Conservation (phyloP, 768 basidiomycete species). For the Termitomyces sp. region DNA sequence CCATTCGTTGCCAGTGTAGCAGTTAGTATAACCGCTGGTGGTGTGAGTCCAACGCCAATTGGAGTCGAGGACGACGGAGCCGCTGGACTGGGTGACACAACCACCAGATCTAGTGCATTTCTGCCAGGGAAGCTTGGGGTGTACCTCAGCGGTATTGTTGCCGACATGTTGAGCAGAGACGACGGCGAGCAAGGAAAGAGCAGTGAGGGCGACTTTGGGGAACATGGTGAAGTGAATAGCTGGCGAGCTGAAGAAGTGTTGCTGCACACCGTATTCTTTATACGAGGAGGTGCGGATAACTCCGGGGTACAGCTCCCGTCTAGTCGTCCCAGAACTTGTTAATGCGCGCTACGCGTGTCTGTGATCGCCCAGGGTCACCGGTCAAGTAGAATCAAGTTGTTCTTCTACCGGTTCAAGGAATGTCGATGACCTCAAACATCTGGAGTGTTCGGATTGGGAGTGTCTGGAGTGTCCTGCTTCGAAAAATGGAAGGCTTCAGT, state of each 20-base stretch:
- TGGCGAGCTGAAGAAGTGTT: not conserved
- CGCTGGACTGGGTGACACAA: too few relatives aligned
- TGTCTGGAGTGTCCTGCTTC: not conserved
- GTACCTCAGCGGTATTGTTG: too few relatives aligned
- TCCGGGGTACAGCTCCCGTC: not conserved
- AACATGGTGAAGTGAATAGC: not conserved
- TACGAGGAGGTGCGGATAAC: not conserved
- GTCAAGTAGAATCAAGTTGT: not conserved
- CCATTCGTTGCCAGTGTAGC: too few relatives aligned
- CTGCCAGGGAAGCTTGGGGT: too few relatives aligned
- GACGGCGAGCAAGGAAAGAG: too few relatives aligned
- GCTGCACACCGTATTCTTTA: not conserved
- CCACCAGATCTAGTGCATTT: too few relatives aligned
- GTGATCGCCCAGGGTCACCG: not conserved
- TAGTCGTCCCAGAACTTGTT: not conserved
- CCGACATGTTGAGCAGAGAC: too few relatives aligned
- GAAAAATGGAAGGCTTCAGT: not conserved
- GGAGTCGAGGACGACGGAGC: too few relatives aligned
- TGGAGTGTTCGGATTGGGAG: too few relatives aligned
- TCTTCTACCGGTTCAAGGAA: not conserved
- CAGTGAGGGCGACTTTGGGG: too few relatives aligned
- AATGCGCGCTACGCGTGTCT: not conserved
- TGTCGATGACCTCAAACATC: not conserved
- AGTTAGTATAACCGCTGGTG: too few relatives aligned
- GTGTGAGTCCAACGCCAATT: too few relatives aligned